Evolutionary conservation across 2,329 filamentous ascomycete species (phyloP).

Genomic region (Pseudohalonectria lignicola): DNA sequence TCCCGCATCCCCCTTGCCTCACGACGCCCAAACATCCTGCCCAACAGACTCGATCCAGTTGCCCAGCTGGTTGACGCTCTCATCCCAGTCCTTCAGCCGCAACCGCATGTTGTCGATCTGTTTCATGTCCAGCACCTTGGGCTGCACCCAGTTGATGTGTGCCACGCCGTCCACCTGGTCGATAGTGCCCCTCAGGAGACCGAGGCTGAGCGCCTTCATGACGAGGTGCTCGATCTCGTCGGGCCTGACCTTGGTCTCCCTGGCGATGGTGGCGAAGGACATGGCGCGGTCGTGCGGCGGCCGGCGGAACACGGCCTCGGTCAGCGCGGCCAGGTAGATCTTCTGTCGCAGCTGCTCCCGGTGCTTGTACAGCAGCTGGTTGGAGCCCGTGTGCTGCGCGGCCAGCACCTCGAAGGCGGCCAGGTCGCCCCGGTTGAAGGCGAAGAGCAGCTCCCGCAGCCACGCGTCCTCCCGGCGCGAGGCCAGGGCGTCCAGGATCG

Average conservation of each 20-base stretch:
- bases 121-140: slow-evolving; percentile 90
- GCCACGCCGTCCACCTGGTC: slow-evolving; percentile 94
- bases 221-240: slow-evolving; percentile 96
- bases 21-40: slow-evolving; percentile 92
- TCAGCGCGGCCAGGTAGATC: slow-evolving; percentile 92
- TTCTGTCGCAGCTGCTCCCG: slow-evolving; percentile 85
- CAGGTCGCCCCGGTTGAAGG: slow-evolving; percentile 93
- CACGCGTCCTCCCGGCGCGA: slow-evolving; percentile 58
- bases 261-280: slow-evolving; percentile 77
- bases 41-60: slow-evolving; percentile 95
- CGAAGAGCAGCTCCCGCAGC: slow-evolving; percentile 92
- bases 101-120: slow-evolving; percentile 90
- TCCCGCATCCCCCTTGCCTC: too few species aligned
- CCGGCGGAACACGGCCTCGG: slow-evolving; percentile 90
- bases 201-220: slow-evolving; percentile 97
- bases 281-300: slow-evolving; percentile 93
- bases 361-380: slow-evolving; percentile 70
- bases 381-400: slow-evolving; percentile 69
- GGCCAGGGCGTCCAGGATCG: slow-evolving; percentile 74
- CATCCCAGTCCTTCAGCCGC: slow-evolving; percentile 87
- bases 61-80: slow-evolving; percentile 87
- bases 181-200: slow-evolving; percentile 81
- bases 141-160: slow-evolving; percentile 97
- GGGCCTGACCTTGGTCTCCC: slow-evolving; percentile 83
- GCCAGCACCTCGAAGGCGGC: slow-evolving; percentile 75